A percentile compares a stretch with the other conserved stretches of the same genome.
Evolutionary conservation across 2,329 filamentous ascomycete genomes (phyloP).

Genomic region (Penicillium sp.): DNA sequence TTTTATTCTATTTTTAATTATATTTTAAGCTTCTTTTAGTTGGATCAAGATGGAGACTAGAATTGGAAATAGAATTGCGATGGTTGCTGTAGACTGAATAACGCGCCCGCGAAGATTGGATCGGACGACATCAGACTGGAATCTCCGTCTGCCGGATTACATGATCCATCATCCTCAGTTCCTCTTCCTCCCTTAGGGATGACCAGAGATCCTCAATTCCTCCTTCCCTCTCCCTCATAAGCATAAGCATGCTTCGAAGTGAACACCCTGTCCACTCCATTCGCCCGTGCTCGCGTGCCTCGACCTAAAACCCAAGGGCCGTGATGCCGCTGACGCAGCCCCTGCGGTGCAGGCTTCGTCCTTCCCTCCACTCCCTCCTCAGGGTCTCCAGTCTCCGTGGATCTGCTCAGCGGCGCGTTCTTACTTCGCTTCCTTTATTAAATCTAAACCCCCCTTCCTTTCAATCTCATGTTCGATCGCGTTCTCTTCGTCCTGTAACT

Average conservation of each 20-base stretch:
- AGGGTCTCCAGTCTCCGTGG: conserved; percentile 16
- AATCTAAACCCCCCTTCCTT: conserved; percentile 12
- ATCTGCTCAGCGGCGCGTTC: conserved; percentile 24
- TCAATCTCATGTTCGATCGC: conserved; percentile 17
- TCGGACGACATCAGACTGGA: conserved; percentile 21
- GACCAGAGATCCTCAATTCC: not conserved
- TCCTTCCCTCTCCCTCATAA: too few species aligned
- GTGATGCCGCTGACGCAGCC: conserved; percentile 43
- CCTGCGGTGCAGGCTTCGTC: conserved; percentile 44
- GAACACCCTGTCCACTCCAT: conserved; percentile 29
- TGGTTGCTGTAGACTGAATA: too few species aligned
- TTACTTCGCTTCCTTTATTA: conserved; percentile 23
- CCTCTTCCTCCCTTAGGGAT: not conserved
- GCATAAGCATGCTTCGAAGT: conserved; percentile 16
- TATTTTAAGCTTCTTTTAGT: too few species aligned
- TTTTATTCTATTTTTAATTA: too few species aligned
- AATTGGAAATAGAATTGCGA: conserved; percentile 12
- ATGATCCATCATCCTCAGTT: conserved; percentile 16
- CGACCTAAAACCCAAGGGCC: conserved; percentile 17
- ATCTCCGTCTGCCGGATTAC: conserved; percentile 27
- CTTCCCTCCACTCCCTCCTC: conserved; percentile 25
- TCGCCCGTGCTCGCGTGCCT: conserved; percentile 27
- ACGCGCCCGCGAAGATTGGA: not conserved
- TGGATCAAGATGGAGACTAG: too few species aligned
- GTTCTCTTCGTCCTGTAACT: conserved; percentile 15